A percentile compares a stretch with the other conserved stretches of the same genome.
Evolutionary conservation across 2,329 filamentous ascomycete species (phyloP).

Genomic region (Tolypocladium cylindrosporum): DNA sequence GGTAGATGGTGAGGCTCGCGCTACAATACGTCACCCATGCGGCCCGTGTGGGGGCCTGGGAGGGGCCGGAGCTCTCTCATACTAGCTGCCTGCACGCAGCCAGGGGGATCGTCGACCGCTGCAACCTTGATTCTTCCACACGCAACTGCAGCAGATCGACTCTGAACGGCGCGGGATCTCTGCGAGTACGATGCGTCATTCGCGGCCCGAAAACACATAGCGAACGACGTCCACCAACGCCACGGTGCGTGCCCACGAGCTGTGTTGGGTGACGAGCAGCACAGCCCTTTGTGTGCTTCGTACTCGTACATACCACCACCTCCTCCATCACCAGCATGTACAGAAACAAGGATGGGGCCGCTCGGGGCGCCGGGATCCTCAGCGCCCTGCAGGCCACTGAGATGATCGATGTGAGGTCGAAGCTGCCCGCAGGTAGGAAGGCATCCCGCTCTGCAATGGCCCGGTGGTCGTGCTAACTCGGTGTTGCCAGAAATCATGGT

Average conservation of each 20-base stretch:
- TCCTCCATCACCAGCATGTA: conserved; percentile 24
- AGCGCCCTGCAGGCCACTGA: conserved; percentile 70
- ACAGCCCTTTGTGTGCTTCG: not conserved
- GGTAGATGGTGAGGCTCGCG: not conserved
- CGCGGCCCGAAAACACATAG: not conserved
- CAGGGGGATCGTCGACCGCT: not conserved
- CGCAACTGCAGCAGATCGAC: not conserved
- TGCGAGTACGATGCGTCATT: not conserved
- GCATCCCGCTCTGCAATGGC: not conserved
- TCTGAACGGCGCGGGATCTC: not conserved
- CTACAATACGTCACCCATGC: not conserved
- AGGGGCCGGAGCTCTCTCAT: not conserved
- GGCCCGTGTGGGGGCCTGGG: not conserved
- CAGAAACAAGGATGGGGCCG: conserved; percentile 28
- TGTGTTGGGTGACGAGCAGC: not conserved
- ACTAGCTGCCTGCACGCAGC: not conserved
- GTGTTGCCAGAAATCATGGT: conserved; percentile 64
- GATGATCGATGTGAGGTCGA: conserved; percentile 68
- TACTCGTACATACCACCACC: not conserved
- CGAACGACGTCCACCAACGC: not conserved
- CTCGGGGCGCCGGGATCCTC: conserved; percentile 48
- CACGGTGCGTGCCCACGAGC: not conserved
- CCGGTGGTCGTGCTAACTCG: not conserved
- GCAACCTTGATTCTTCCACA: not conserved
- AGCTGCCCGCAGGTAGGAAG: conserved; percentile 66